These are phyloP conservation scores for Emmonsia crescens DNA, from an alignment of 2,329 filamentous ascomycete genomes.

Conservation along the genomic window DNA sequence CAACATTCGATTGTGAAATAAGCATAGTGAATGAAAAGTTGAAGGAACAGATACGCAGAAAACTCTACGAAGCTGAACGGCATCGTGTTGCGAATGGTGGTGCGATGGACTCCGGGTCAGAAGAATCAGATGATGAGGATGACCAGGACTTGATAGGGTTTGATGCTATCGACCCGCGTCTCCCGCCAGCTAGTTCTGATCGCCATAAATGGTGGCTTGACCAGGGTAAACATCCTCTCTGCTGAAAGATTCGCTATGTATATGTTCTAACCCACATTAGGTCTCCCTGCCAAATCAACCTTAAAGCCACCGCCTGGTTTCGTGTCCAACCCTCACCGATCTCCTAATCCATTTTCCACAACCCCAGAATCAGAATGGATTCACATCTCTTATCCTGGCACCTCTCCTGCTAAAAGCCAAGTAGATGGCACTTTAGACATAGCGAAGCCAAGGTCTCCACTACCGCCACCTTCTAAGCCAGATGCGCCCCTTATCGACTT, in stretches of 20 bases:
- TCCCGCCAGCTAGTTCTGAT: constrained; percentile 53
- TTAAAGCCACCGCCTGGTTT: constrained; percentile 55
- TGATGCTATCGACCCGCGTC: constrained; percentile 69
- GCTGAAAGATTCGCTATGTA: constrained; percentile 2
- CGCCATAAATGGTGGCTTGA: constrained; percentile 56
- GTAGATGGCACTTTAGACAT: constrained; percentile 2
- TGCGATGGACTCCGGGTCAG: constrained; percentile 14
- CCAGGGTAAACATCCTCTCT: constrained; percentile 35
- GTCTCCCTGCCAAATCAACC: constrained; percentile 62
- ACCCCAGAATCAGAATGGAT: constrained; percentile 80
- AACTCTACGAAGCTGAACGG: constrained; percentile 61
- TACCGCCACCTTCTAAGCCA: neutral
- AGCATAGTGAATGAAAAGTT: constrained; percentile 65
- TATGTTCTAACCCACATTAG: constrained; percentile 26
- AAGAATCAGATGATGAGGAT: constrained; percentile 37
- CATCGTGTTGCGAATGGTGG: constrained; percentile 49
- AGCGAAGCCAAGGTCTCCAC: neutral
- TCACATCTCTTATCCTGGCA: constrained; percentile 12
- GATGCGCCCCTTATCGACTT: neutral
- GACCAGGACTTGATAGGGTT: constrained; percentile 63
- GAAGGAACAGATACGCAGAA: constrained; percentile 60
- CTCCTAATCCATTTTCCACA: constrained; percentile 69
- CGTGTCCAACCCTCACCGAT: constrained; percentile 60
- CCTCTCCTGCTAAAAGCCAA: constrained; percentile 9
- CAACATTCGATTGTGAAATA: constrained; percentile 73